These are phyloP conservation scores for Beta vulgaris DNA, from an alignment of 148 eudicot genomes.

Conservation along the genomic window DNA sequence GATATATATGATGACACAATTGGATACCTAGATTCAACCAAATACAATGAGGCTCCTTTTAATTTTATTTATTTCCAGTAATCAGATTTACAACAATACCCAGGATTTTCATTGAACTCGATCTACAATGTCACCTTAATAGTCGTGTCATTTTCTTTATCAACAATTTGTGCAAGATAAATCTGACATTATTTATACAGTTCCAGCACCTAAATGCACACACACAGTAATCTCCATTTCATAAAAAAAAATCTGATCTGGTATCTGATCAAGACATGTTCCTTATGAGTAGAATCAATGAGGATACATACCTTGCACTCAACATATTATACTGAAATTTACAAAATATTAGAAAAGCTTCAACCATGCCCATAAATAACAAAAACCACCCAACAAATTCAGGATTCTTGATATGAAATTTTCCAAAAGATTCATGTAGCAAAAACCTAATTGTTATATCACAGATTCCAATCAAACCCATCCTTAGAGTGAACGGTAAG, in stretches of 20 bases:
- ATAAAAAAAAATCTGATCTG: neutral
- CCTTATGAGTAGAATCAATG: neutral
- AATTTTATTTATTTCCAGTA: neutral
- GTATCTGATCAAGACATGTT: conserved; percentile 4
- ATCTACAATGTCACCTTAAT: conserved; percentile 2
- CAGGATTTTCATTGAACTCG: neutral
- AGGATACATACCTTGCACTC: neutral
- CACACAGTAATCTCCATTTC: neutral
- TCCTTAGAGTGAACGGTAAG: neutral
- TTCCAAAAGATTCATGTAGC: neutral
- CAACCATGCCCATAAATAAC: neutral
- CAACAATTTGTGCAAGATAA: neutral
- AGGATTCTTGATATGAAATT: neutral
- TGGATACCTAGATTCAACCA: neutral
- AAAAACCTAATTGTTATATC: conserved; percentile 23
- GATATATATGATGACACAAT: neutral
- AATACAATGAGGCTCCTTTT: conserved; percentile 6
- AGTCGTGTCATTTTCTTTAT: neutral
- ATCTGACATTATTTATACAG: neutral
- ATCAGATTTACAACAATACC: neutral
- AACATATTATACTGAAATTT: neutral
- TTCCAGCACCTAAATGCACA: conserved; percentile 14
- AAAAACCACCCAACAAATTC: neutral
- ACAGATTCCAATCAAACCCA: conserved; percentile 5
- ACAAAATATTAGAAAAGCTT: neutral